Evolutionary conservation across 2,329 filamentous ascomycete genomes (phyloP).

Genomic region (Albophoma yamanashiensis): DNA sequence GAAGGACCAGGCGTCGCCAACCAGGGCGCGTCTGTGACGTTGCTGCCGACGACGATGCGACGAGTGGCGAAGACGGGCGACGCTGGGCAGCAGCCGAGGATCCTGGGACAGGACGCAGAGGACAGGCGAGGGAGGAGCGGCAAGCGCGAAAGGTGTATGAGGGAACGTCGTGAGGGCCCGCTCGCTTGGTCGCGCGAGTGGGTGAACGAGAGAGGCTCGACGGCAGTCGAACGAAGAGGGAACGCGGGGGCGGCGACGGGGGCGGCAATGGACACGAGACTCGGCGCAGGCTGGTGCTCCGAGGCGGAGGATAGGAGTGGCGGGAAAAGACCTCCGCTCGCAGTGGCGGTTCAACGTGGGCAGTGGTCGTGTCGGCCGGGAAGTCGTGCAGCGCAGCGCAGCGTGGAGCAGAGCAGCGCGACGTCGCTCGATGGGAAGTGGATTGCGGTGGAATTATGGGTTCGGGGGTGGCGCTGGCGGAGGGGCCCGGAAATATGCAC

Average conservation of each 20-base stretch:
- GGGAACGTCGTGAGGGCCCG: not conserved
- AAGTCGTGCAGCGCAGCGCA: not conserved
- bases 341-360: not conserved
- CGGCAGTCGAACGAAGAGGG: not conserved
- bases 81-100: not conserved
- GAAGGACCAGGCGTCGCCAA: constrained; percentile 2
- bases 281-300: not conserved
- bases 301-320: not conserved
- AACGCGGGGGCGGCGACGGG: not conserved
- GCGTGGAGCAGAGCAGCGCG: not conserved
- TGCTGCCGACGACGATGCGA: not conserved
- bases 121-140: not conserved
- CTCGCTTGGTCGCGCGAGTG: not conserved
- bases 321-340: not conserved
- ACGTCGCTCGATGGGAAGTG: not conserved
- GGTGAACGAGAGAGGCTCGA: not conserved
- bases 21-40: not conserved
- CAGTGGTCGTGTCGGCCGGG: not conserved
- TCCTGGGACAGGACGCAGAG: not conserved
- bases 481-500: not conserved
- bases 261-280: constrained; percentile 1
- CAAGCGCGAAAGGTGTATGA: not conserved
- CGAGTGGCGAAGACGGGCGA: constrained; percentile 1
- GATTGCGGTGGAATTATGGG: not conserved
- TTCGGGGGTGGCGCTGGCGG: not conserved